Conservation (phyloP, 2,329 filamentous ascomycete species). For the Fusarium foetens region DNA sequence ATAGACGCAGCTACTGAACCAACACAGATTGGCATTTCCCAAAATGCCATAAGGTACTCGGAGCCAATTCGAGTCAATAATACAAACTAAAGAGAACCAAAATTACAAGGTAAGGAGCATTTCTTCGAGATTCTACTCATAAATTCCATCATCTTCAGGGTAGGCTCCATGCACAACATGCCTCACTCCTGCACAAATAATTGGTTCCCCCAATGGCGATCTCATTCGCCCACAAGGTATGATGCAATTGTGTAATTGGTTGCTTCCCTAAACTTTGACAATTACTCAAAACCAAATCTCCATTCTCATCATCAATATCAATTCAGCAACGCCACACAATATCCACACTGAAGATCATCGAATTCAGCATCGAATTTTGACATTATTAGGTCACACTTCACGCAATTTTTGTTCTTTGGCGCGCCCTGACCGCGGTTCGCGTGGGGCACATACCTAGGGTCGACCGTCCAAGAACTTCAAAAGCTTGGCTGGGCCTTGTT, state of each 20-base stretch:
- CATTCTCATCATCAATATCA: slow-evolving; percentile 30
- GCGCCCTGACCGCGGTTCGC: slow-evolving; percentile 33
- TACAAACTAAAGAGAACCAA: not conserved
- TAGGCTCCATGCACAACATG: slow-evolving; percentile 12
- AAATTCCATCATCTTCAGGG: slow-evolving; percentile 1
- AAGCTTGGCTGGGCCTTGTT: slow-evolving; percentile 28
- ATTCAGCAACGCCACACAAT: slow-evolving; percentile 8
- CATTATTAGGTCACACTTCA: slow-evolving; percentile 3
- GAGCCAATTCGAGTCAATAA: no score
- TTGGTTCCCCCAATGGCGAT: slow-evolving; percentile 42
- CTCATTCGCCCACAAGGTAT: slow-evolving; percentile 37
- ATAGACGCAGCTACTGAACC: no score
- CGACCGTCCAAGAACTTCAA: slow-evolving; percentile 3
- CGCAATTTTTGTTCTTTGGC: not conserved
- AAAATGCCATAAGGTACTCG: not conserved
- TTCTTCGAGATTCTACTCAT: not conserved
- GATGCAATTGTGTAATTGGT: slow-evolving; percentile 44
- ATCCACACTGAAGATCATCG: slow-evolving; percentile 7
- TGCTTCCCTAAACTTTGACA: slow-evolving; percentile 8
- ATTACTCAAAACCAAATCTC: slow-evolving; percentile 28
- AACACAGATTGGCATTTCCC: not conserved
- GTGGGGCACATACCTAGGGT: slow-evolving; percentile 32
- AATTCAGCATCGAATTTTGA: slow-evolving; percentile 13
- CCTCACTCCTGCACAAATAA: slow-evolving; percentile 20
- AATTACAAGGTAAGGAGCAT: not conserved